Base-by-base conservation (phyloP, 2,329 filamentous ascomycete genomes). In the Plenodomus lindquistii region DNA sequence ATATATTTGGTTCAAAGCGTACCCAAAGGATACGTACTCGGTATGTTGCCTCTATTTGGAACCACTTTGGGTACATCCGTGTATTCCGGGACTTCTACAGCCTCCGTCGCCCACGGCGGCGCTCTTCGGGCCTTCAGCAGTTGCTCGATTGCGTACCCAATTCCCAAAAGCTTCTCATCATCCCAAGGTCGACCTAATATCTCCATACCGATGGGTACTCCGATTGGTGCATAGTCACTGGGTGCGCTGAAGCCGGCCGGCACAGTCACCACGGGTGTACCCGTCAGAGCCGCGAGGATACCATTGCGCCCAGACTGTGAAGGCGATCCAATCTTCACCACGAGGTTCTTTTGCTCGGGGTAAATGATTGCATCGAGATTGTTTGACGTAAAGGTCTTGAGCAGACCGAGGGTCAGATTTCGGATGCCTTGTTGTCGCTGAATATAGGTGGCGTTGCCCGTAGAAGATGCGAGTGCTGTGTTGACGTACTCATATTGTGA, bases 171-270 rank as follows among this genome's bases (percentile, higher is more conserved):
- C 55, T 75, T 76, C 34, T 72, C 72, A 57, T 87, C 85, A 2
- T 67, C 75, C 75, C 80, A 85, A 4, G 78, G 78, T 50, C 73
- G 59, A 0, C 85, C 83, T 48, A 87, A 61, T 18, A 87, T 79
- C 70, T 87, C 85, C 77, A 87, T 80, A 0, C 85, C 85, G 34
- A 87, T 77, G 0, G 85, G 85, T 4, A 87, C 76, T 2, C 84
- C 84, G 24, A 77, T 60, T 0, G 79, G 79, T 15, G 84, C 83
- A 9, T 79, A 75, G 0, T 66, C 60, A 1, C 70, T 79, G 1
- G 73, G 57, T 1, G 73, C 60, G 18, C 80, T 82, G 55, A 84
- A 85, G 0, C 81, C 81, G 1, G 73, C 75, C 0, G 81, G 81
- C 1, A 84, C 71, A 2, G 78, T 79, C 4, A 83, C 73, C 4